phyloP scores from a whole-genome alignment of 1,139 yeast species.

The Suhomyces atakaporum region DNA sequence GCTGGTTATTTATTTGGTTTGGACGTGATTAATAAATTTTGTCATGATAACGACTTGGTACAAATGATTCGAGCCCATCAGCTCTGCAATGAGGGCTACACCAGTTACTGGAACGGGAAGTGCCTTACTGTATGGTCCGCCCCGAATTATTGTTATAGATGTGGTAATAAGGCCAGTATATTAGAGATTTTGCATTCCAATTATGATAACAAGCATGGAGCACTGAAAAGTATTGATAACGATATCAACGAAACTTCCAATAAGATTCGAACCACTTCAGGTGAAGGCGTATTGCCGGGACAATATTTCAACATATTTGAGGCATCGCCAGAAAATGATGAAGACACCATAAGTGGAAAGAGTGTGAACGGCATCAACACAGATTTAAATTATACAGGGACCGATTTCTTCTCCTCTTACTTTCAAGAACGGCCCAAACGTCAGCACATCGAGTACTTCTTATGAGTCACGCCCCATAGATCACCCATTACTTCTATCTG shows the following conservation, averaged over 20 bases:
- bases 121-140: slow-evolving; percentile 98
- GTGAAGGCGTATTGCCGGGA: slow-evolving; percentile 43
- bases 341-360: slow-evolving; percentile 45
- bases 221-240: slow-evolving; percentile 8
- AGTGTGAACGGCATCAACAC: slow-evolving; percentile 39
- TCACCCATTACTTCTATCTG: slow-evolving; percentile 4
- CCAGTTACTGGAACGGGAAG: slow-evolving; percentile 84
- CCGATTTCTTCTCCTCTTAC: slow-evolving; percentile 28
- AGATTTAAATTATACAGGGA: slow-evolving; percentile 17
- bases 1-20: slow-evolving; percentile 97
- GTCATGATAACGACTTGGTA: slow-evolving; percentile 72
- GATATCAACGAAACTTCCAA: background rate
- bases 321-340: slow-evolving; percentile 87
- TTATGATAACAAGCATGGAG: slow-evolving; percentile 22
- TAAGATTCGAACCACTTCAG: background rate
- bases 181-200: slow-evolving; percentile 61
- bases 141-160: slow-evolving; percentile 94
- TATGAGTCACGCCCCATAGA: slow-evolving; percentile 5
- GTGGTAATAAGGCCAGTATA: slow-evolving; percentile 95
- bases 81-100: slow-evolving; percentile 93
- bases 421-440: slow-evolving; percentile 26
- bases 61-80: slow-evolving; percentile 95
- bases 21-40: slow-evolving; percentile 85
- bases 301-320: slow-evolving; percentile 89
- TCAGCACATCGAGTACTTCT: slow-evolving; percentile 27